Evolutionary conservation across 371 early-diverging fungal species (phyloP), one percentile per base, ranked within the genome.

Genomic region (Rhizopus stolonifer): DNA sequence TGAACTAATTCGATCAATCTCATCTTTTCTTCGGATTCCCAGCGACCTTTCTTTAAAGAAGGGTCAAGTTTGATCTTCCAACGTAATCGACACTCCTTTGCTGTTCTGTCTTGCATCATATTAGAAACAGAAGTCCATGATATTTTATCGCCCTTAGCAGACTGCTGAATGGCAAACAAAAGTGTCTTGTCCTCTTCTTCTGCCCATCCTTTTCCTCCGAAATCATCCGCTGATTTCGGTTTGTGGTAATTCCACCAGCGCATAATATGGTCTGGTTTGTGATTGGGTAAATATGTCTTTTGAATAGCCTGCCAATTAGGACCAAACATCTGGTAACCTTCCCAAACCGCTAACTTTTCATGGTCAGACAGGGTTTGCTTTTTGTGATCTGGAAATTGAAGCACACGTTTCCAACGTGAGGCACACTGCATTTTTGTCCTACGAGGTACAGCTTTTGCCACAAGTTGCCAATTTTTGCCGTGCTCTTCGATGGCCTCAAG

Each of bases 241-340:
- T 33, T 36, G 3, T 59, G 54, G 10, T 9, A 15, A 18, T 59
- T 34, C 68, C 69, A 72, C 65, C 69, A 71, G 8, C 56, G 56
- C 59, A 51, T 61, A 15, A 72, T 54, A 24, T 73, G 75, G 8
- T 54, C 40, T 0, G 79, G 73, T 17, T 60, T 67, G 11, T 71
- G 66, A 1, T 64, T 14, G 2, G 79, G 79, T 14, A 78, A 45
- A 60, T 69, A 73, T 0, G 67, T 57, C 4, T 54, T 48, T 3
- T 55, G 57, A 40, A 78, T 65, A 0, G 75, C 71, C 6, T 62
- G 22, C 73, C 75, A 78, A 29, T 74, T 49, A 11, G 46, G 34
- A 1, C 75, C 79, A 69, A 74, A 74, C 68, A 72, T 70, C 7
- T 61, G 42, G 1, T 72, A 64, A 1, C 75, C 79, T 58, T 74